phyloP scores from a whole-genome alignment of 2,329 filamentous ascomycete species.

The Falciphora oryzae region DNA sequence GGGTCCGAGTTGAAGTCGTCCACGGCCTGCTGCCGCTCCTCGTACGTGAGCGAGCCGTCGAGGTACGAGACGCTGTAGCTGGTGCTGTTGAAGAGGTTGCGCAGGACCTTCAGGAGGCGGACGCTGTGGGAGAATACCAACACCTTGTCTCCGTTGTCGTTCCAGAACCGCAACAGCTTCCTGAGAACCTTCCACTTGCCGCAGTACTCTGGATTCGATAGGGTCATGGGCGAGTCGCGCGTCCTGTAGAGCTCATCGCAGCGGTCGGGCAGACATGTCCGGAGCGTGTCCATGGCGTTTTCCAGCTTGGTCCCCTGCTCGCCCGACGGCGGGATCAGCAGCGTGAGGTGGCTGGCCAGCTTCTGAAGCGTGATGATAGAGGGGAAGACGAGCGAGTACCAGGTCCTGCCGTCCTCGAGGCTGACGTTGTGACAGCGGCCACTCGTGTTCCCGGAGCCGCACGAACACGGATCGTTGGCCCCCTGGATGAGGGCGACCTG shows the following conservation, averaged over 20 bases:
- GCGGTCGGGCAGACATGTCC: conserved; percentile 65
- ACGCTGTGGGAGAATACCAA: conserved; percentile 94
- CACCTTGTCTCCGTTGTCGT: conserved; percentile 85
- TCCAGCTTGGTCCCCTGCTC: conserved; percentile 67
- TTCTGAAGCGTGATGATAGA: conserved; percentile 79
- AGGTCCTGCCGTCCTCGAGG: conserved; percentile 57
- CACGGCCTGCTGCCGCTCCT: conserved; percentile 75
- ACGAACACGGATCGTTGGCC: conserved; percentile 63
- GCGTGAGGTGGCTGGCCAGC: conserved; percentile 85
- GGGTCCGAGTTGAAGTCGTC: conserved; percentile 89
- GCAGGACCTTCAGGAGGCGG: conserved; percentile 73
- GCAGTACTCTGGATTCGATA: conserved; percentile 85
- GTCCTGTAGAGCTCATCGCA: conserved; percentile 71
- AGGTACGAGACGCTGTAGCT: conserved; percentile 88
- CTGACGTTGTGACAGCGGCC: conserved; percentile 74
- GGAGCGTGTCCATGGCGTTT: conserved; percentile 69
- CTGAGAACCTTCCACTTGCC: conserved; percentile 94
- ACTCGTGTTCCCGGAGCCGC: conserved; percentile 60
- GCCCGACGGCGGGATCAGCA: conserved; percentile 64
- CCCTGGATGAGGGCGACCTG: conserved; percentile 63
- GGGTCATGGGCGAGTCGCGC: conserved; percentile 72
- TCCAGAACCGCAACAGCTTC: conserved; percentile 84
- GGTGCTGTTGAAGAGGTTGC: conserved; percentile 80
- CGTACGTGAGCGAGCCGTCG: conserved; percentile 76
- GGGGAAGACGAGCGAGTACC: conserved; percentile 79